Base-by-base conservation (phyloP, 306 rosid species). In the Prunus salicina region DNA sequence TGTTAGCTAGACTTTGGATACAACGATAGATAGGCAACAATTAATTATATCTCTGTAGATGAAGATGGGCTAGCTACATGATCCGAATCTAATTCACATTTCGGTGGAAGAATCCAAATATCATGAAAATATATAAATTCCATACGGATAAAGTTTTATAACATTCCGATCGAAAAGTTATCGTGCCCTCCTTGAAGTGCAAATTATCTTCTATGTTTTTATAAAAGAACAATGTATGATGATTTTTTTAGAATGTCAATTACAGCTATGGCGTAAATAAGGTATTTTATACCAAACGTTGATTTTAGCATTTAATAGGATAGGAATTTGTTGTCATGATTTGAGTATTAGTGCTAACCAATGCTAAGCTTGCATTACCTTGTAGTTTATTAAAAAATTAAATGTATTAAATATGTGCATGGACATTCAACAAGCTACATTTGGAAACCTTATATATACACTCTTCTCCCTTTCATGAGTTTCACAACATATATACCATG, bases 381-480 rank as follows among this genome's bases (percentile, higher is more conserved):
- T 69, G 19, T 18, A 28, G 10, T 16, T 15, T 5, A 50, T 69
- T 52, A 47, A 71, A 30, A 70, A 34, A 15, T 11, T 10, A 51
- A 28, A 69, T 49, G 73, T 25, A 52, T 53, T 32, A 1, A 32
- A 38, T 72, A 72, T 22, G 76, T 56, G 67, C 76, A 41, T 72
- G 76, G 24, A 57, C 13, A 72, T 20, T 57, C 28, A 22, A 2
- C 9, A 34, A 14, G 25, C 19, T 55, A 16, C 19, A 13, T 10
- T 56, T 57, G 56, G 55, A 72, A 57, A 58, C 43, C 50, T 16
- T 58, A 72, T 57, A 57, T 1, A 22, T 64, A 64, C 47, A 19
- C 63, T 15, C 62, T 28, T 15, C 66, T 22, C 66, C 20, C 67
- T 32, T 57, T 72, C 53, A 51, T 57, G 66, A 41, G 25, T 12